These are phyloP conservation scores for Castanopsis chinensis DNA, from an alignment of 306 rosid genomes.

Conservation along the genomic window DNA sequence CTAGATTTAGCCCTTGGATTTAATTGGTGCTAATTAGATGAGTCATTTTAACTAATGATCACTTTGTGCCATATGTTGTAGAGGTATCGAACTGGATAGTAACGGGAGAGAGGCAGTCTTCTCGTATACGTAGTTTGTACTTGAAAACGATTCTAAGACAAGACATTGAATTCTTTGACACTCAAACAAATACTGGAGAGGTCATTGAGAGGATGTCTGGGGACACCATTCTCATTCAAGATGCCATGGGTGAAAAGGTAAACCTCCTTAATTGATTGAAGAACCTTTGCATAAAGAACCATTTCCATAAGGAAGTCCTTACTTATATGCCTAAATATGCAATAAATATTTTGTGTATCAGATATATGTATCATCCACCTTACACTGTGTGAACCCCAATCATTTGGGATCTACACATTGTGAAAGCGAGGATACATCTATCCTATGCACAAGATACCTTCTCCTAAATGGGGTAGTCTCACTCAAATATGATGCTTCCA, in stretches of 20 bases:
- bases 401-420: too few relatives aligned
- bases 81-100: constrained; percentile 97
- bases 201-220: constrained; percentile 92
- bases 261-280: not conserved
- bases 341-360: too few relatives aligned
- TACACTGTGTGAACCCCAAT: too few relatives aligned
- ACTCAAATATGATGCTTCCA: not conserved
- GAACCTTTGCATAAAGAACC: not conserved
- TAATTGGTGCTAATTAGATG: not conserved
- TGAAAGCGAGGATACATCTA: too few relatives aligned
- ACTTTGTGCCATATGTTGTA: constrained; percentile 20
- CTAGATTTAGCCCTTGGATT: not conserved
- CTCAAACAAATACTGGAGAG: constrained; percentile 78
- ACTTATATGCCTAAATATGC: not conserved
- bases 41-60: not conserved
- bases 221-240: constrained; percentile 88
- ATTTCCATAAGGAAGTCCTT: not conserved
- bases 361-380: too few relatives aligned
- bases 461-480: not conserved
- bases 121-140: constrained; percentile 73
- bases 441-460: too few relatives aligned
- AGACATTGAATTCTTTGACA: constrained; percentile 83
- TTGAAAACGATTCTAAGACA: constrained; percentile 75
- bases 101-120: constrained; percentile 86
- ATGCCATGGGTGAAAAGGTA: constrained; percentile 94